Evolutionary conservation across 192 early-diverging fungal genomes (phyloP), one percentile per base, ranked within the genome.

Genomic region (Coemansia sp.): DNA sequence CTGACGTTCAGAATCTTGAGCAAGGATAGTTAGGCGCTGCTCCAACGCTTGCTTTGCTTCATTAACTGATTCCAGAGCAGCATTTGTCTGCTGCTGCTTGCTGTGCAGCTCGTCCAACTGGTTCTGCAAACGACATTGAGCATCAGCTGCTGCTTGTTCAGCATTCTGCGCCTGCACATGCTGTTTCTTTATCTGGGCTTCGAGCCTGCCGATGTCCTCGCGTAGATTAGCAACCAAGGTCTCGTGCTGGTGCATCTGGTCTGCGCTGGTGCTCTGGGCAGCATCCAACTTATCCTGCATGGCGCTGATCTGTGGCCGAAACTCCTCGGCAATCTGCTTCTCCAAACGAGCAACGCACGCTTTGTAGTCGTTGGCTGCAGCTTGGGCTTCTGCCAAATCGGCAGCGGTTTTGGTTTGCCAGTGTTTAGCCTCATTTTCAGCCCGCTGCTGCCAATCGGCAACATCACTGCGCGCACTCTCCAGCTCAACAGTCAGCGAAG

Each of bases 71-170:
- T 20, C 46, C 7, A 64, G 49, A 30, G 8, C 54, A 3, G 16
- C 11, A 1, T 20, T 7, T 11, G 23, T 28, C 20, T 50, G 31
- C 8, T 51, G 11, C 7, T 56, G 44, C 10, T 23, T 11, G 16
- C 32, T 42, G 7, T 49, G 40, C 23, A 57, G 21, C 9, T 54
- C 66, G 6, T 30, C 48, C 26, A 67, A 47, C 10, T 63, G 32
- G 20, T 31, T 32, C 28, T 62, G 51, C 16, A 52, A 18, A 6
- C 38, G 21, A 15, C 45, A 23, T 6, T 28, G 34, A 9, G 23
- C 6, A 45, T 46, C 14, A 36, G 47, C 23, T 11, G 17, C 60
- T 3, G 53, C 26, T 36, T 62, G 56, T 5, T n/a, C 23, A 23
- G 40, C 18, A 31, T 30, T 26, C 7, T 54, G 53, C 28, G 11